Evolutionary conservation across 2,329 filamentous ascomycete genomes (phyloP), one percentile per base, ranked within the genome.

Genomic region (Colletotrichum tofieldiae): DNA sequence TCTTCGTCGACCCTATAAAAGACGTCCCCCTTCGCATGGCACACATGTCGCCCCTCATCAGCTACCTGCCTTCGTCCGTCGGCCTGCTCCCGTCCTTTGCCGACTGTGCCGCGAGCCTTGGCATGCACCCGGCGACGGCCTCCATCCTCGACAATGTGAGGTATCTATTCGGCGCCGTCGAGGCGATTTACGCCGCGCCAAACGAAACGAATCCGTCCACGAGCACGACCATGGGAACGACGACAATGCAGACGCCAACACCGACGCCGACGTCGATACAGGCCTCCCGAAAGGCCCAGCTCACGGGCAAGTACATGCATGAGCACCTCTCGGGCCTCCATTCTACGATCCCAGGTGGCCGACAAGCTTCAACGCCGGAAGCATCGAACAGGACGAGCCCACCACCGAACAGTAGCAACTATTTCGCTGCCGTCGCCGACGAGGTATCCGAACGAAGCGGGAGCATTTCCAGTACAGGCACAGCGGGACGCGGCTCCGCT

Each of bases 61-160:
- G 54, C 41, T n/a, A 61, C 35, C 78, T 89, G 2, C 39, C 52
- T 16, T 39, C 56, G 20, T 52, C 39, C 18, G 78, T 87, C 3
- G 80, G 82, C 1, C 78, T 81, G 5, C 82, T 84, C 72, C 81
- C 82, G 2, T 78, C 81, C 0, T 89, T 88, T 75, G 76, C 80
- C 6, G 81, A 81, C 41, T 86, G 82, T 26, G 80, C 80, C 35
- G 81, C 82, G 14, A 79, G 82, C 0, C 77, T 87, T 2, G 78
- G 80, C n/a, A 78, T 89, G n/a, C 84, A 87, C 62, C 79, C 81
- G 1, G 79, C 80, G 62, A 86, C 85, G 1, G 86, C 86, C 5
- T 80, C 83, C 18, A 86, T 89, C 63, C 82, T 89, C 3, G 87
- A 89, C 65, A 84, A 87, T 60, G 84, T 88, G 78, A 83, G 87